Percentiles rank a stretch among this genome's conserved stretches.
Evolutionary conservation across 1,284 basidiomycete species (phyloP).

Genomic region (Ganoderma leucocontextum): DNA sequence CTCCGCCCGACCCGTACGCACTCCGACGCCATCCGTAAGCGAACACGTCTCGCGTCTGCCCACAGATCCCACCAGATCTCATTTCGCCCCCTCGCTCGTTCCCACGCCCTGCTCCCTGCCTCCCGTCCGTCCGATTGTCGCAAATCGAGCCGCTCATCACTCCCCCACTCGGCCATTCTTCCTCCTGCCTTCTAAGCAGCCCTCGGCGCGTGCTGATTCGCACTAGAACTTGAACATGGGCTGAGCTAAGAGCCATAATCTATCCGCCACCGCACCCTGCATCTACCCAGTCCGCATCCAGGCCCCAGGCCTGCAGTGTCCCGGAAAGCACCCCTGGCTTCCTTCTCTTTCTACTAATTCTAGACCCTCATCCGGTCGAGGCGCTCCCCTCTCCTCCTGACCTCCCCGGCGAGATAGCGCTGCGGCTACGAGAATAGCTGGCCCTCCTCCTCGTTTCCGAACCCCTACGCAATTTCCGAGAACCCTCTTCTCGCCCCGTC

Average conservation of each 20-base stretch:
- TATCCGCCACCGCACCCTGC: conserved; percentile 6
- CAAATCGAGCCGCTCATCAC: conserved; percentile 1
- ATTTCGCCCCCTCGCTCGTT: conserved; percentile 10
- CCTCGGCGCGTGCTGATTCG: conserved; percentile 11
- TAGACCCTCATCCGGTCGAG: conserved; percentile 11
- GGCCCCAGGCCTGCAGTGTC: conserved; percentile 2
- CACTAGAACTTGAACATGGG: neutral
- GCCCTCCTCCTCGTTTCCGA: conserved; percentile 10
- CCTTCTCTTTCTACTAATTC: conserved; percentile 15
- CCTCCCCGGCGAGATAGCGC: neutral
- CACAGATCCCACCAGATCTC: conserved; percentile 18
- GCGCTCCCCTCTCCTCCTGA: conserved; percentile 3
- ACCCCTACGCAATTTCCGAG: neutral
- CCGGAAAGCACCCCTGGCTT: neutral
- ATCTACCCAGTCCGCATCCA: neutral
- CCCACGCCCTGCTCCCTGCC: conserved; percentile 8
- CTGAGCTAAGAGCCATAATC: neutral
- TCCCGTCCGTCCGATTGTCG: conserved; percentile 10
- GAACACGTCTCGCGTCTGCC: conserved; percentile 7
- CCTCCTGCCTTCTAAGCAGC: conserved; percentile 1
- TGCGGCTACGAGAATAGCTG: neutral
- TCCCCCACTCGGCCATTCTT: conserved; percentile 15
- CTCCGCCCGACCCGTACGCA: conserved; percentile 23
- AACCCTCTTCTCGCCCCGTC: conserved; percentile 1
- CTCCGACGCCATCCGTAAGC: conserved; percentile 30